Percentiles rank a stretch among this genome's conserved stretches.
phyloP scores from a whole-genome alignment of 2,329 filamentous ascomycete species.

The Trichoderma atrobrunneum region DNA sequence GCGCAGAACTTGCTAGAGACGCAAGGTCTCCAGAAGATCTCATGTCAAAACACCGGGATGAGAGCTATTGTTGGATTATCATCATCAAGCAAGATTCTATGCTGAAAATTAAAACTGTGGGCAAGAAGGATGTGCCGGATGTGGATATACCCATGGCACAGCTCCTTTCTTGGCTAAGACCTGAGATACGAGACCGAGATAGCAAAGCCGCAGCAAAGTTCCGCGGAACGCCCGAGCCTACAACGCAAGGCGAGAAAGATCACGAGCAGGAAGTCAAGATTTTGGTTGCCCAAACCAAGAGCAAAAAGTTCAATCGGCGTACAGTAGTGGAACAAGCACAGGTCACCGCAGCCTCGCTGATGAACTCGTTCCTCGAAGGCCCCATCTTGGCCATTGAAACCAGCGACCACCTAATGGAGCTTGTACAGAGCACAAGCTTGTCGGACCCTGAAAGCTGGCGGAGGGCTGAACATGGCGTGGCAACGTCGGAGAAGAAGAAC shows the following conservation, averaged over 20 bases:
- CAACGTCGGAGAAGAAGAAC: slow-evolving; percentile 76
- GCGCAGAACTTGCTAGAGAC: slow-evolving; percentile 81
- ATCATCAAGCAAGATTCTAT: slow-evolving; percentile 76
- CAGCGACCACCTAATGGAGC: slow-evolving; percentile 75
- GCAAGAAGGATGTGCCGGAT: slow-evolving; percentile 71
- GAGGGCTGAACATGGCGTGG: slow-evolving; percentile 72
- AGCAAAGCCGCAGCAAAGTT: slow-evolving; percentile 53
- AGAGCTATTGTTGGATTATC: slow-evolving; percentile 80
- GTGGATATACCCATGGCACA: slow-evolving; percentile 71
- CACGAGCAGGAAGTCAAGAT: slow-evolving; percentile 75
- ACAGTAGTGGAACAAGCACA: slow-evolving; percentile 81
- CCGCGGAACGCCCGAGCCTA: slow-evolving; percentile 24
- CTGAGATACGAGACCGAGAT: slow-evolving; percentile 78
- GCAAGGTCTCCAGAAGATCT: slow-evolving; percentile 77
- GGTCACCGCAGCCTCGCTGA: slow-evolving; percentile 55
- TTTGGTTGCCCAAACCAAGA: slow-evolving; percentile 76
- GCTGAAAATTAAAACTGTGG: slow-evolving; percentile 77
- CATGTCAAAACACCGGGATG: slow-evolving; percentile 70
- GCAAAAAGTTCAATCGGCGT: slow-evolving; percentile 87
- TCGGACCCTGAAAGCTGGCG: slow-evolving; percentile 84
- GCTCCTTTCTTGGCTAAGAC: slow-evolving; percentile 74
- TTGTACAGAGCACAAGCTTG: slow-evolving; percentile 70
- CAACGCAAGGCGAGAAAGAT: slow-evolving; percentile 29
- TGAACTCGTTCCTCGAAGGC: slow-evolving; percentile 69
- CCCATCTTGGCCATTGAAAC: slow-evolving; percentile 87